Conservation (phyloP, 768 basidiomycete genomes). For the Boletus edulis region DNA sequence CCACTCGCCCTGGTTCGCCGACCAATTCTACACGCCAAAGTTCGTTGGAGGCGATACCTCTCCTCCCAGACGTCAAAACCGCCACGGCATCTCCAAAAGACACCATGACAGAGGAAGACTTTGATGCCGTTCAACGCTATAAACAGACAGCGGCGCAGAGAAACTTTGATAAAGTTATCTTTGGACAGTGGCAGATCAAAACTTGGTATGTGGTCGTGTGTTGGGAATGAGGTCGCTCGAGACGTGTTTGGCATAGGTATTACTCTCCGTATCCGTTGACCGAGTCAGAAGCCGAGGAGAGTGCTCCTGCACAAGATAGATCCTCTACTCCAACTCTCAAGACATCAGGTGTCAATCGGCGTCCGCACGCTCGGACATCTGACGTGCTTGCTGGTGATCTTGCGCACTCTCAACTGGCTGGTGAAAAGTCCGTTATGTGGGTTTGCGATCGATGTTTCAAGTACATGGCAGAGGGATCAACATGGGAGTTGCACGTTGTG, state of each 20-base stretch:
- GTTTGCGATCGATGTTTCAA: slow-evolving; percentile 97
- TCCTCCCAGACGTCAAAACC: slow-evolving; percentile 10
- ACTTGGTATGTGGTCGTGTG: slow-evolving; percentile 64
- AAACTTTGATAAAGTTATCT: slow-evolving; percentile 86
- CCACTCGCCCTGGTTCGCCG: slow-evolving; percentile 15
- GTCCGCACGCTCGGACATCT: slow-evolving; percentile 71
- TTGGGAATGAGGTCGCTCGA: background rate
- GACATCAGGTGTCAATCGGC: slow-evolving; percentile 51
- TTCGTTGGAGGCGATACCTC: slow-evolving; percentile 11
- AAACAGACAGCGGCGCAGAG: slow-evolving; percentile 65
- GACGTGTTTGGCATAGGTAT: slow-evolving; percentile 54
- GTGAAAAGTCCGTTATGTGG: slow-evolving; percentile 61
- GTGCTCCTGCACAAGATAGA: slow-evolving; percentile 21
- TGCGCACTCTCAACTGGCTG: slow-evolving; percentile 41
- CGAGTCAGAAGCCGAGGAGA: slow-evolving; percentile 63
- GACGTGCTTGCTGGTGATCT: slow-evolving; percentile 69
- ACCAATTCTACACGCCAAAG: slow-evolving; percentile 22
- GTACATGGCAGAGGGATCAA: slow-evolving; percentile 77
- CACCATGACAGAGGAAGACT: slow-evolving; percentile 65
- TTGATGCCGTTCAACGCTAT: slow-evolving; percentile 59
- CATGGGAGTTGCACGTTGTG: slow-evolving; percentile 72
- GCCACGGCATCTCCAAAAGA: slow-evolving; percentile 28
- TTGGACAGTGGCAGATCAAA: slow-evolving; percentile 83
- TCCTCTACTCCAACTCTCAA: slow-evolving; percentile 32
- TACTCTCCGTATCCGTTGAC: slow-evolving; percentile 88